phyloP scores from a whole-genome alignment of 306 rosid species.

The Trifolium repens region DNA sequence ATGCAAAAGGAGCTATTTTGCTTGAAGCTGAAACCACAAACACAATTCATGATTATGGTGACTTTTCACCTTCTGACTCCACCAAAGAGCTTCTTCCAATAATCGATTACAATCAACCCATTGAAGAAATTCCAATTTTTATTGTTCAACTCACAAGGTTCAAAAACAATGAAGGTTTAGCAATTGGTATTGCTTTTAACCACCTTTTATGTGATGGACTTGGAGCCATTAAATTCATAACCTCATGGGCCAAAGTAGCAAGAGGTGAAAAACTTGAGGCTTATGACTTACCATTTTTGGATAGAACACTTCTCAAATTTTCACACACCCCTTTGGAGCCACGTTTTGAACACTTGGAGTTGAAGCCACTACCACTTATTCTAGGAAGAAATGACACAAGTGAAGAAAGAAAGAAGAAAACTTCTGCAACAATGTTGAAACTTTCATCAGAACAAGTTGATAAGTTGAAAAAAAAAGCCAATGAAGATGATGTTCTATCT shows the following conservation, averaged over 20 bases:
- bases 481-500: background rate
- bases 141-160: constrained; percentile 29
- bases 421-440: background rate
- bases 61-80: constrained; percentile 29
- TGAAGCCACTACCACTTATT: constrained; percentile 17
- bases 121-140: constrained; percentile 2
- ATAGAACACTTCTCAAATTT: constrained; percentile 15
- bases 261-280: constrained; percentile 4
- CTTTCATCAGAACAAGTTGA: constrained; percentile 22
- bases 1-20: constrained; percentile 21
- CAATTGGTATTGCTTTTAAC: background rate
- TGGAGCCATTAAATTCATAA: background rate
- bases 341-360: constrained; percentile 8
- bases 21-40: constrained; percentile 16
- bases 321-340: background rate
- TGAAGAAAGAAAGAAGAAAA: constrained; percentile 16
- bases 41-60: constrained; percentile 21
- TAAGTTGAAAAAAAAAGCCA: constrained; percentile 13
- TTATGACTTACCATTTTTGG: constrained; percentile 25
- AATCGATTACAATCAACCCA: constrained; percentile 25
- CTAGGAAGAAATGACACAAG: background rate
- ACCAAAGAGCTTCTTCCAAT: constrained; percentile 29
- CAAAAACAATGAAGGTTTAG: background rate
- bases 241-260: constrained; percentile 33
- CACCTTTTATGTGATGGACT: constrained; percentile 22